Evolutionary conservation across 331 rosid species (phyloP), one percentile per base, ranked within the genome.

Genomic region (Phaseolus coccineus): DNA sequence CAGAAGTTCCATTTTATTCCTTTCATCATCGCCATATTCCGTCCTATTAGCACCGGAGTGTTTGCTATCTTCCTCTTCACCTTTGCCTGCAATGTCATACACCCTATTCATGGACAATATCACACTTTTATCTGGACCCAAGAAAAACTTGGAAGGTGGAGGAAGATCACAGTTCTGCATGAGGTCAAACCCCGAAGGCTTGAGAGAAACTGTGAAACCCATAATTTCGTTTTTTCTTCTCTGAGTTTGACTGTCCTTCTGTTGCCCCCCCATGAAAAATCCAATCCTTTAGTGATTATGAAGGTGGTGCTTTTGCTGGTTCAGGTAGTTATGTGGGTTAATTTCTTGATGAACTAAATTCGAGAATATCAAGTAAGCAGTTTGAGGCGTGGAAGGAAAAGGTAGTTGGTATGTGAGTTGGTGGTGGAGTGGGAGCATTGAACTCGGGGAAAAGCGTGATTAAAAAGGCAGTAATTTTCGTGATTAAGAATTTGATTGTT

Each of bases 101-200:
- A 59, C 30, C 76, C 72, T 70, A 40, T 82, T 85, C 92, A 86
- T 87, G 77, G 96, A 85, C 12, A 87, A 74, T 37, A 80, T 14
- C 3, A 85, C 72, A 35, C 77, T 78, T 55, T 82, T 83, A 63
- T 88, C 88, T 15, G 87, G 73, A 6, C 94, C 90, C n/a, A 79
- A 66, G 30, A 91, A 93, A 73, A 88, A 75, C 88, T 89, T 96
- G 69, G 88, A 77, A 14, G 99, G 99, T 19, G 98, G 98, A 35
- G 99, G 99, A 71, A 93, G 97, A 86, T 96, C 99, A 61, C 99
- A 93, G 76, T 96, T 93, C 88, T 85, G 96, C 87, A 96, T 84
- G 28, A 90, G 97, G 73, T 91, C 87, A 50, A 83, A 63, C 76
- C 87, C 81, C 15, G 80, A 47, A 30, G 82, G 71, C 76, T 84